Evolutionary conservation across 495 filamentous ascomycete species (phyloP).

Genomic region (Corynascus novoguineensis): DNA sequence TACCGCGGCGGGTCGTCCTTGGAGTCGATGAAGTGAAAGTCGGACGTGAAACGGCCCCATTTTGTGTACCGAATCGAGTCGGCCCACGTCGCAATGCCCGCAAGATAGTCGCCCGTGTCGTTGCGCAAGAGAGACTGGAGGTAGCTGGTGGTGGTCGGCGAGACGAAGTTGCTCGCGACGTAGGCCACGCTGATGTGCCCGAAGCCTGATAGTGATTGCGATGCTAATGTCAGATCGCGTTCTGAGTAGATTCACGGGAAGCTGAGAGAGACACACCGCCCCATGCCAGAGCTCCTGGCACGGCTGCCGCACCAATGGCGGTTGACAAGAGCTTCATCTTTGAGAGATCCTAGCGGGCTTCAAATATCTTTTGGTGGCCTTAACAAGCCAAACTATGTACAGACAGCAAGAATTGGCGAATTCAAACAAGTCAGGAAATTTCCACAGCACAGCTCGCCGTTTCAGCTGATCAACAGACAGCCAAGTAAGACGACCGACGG

Average conservation of each 20-base stretch:
- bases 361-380: no score
- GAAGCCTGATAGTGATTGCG: conserved; percentile 33
- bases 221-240: neutral
- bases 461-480: neutral
- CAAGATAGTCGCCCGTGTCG: conserved; percentile 49
- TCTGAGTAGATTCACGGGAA: neutral
- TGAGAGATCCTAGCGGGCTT: neutral
- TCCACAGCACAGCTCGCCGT: neutral
- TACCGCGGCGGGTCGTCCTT: conserved; percentile 54
- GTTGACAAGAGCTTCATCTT: conserved; percentile 27
- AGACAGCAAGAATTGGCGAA: neutral
- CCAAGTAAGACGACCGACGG: neutral
- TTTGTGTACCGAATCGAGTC: conserved; percentile 56
- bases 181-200: conserved; percentile 59
- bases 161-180: conserved; percentile 43
- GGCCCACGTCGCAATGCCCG: conserved; percentile 58
- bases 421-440: neutral
- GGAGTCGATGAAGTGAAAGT: conserved; percentile 69
- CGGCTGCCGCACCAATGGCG: conserved; percentile 15
- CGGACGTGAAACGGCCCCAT: conserved; percentile 50
- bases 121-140: conserved; percentile 42
- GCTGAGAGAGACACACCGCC: conserved; percentile 20
- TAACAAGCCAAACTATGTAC: neutral
- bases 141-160: conserved; percentile 34
- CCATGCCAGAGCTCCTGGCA: conserved; percentile 24